A percentile compares a stretch with the other conserved stretches of the same genome.
Evolutionary conservation across 768 basidiomycete species (phyloP).

Genomic region (Agrocybe praecox): DNA sequence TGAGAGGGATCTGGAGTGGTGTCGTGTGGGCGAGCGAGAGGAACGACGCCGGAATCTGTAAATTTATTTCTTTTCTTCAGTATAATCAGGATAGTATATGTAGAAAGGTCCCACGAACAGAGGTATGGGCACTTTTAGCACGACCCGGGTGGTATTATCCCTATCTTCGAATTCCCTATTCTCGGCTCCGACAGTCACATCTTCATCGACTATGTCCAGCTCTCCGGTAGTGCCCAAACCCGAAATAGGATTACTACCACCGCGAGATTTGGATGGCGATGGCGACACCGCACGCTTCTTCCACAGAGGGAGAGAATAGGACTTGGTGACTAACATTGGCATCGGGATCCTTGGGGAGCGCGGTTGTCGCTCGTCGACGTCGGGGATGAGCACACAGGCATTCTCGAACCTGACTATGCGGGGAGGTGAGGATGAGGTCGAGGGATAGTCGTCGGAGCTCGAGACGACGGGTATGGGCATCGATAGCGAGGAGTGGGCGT

Average conservation of each 20-base stretch:
- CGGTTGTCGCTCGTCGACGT: slow-evolving; percentile 39
- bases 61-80: slow-evolving; percentile 6
- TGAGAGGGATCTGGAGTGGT: slow-evolving; percentile 29
- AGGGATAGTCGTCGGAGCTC: neutral
- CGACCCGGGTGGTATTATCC: slow-evolving; percentile 34
- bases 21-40: slow-evolving; percentile 35
- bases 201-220: neutral
- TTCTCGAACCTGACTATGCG: slow-evolving; percentile 69
- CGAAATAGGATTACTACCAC: neutral
- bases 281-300: slow-evolving; percentile 32
- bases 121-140: slow-evolving; percentile 64
- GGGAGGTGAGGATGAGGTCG: neutral
- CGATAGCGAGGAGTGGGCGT: neutral
- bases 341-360: slow-evolving; percentile 5
- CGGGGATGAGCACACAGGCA: slow-evolving; percentile 78
- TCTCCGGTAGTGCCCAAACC: neutral
- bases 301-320: slow-evolving; percentile 73
- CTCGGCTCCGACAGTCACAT: neutral
- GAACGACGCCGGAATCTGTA: slow-evolving; percentile 43
- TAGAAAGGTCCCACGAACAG: slow-evolving; percentile 41
- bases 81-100: neutral
- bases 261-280: slow-evolving; percentile 3
- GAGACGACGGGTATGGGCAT: neutral
- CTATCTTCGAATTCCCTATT: slow-evolving; percentile 15
- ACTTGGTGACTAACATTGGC: slow-evolving; percentile 60